phyloP scores from a whole-genome alignment of 2,329 filamentous ascomycete species.

The Talaromyces atroroseus region DNA sequence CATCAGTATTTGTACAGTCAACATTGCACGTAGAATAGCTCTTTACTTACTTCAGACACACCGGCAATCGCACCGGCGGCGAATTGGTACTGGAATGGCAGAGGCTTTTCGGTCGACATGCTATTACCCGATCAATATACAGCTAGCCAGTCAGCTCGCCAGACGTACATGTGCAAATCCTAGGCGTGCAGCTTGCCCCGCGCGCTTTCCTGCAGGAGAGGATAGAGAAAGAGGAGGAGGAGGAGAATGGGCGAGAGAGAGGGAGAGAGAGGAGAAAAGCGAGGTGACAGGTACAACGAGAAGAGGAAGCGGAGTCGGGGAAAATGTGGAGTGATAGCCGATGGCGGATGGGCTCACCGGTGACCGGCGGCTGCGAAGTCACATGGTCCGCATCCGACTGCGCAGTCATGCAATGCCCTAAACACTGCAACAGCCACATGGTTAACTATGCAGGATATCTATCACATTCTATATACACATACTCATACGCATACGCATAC shows the following conservation, averaged over 20 bases:
- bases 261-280: background rate
- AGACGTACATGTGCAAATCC: background rate
- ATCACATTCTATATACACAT: background rate
- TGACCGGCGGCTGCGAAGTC: background rate
- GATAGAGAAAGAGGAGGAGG: background rate
- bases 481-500: background rate
- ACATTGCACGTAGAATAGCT: slow-evolving; percentile 33
- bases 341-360: background rate
- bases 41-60: slow-evolving; percentile 76
- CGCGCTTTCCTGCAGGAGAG: background rate
- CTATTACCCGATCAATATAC: background rate
- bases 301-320: background rate
- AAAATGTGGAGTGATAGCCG: background rate
- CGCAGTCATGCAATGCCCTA: no score
- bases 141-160: background rate
- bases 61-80: slow-evolving; percentile 92
- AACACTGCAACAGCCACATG: background rate
- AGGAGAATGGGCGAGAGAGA: background rate
- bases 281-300: no score
- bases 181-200: background rate
- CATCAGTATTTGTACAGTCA: background rate
- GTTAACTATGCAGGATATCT: background rate
- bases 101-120: slow-evolving; percentile 63
- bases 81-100: slow-evolving; percentile 94
- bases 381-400: background rate